Evolutionary conservation across 2,329 filamentous ascomycete genomes (phyloP), one percentile per base, ranked within the genome.

Genomic region (Ophiostoma himal-ulmi): DNA sequence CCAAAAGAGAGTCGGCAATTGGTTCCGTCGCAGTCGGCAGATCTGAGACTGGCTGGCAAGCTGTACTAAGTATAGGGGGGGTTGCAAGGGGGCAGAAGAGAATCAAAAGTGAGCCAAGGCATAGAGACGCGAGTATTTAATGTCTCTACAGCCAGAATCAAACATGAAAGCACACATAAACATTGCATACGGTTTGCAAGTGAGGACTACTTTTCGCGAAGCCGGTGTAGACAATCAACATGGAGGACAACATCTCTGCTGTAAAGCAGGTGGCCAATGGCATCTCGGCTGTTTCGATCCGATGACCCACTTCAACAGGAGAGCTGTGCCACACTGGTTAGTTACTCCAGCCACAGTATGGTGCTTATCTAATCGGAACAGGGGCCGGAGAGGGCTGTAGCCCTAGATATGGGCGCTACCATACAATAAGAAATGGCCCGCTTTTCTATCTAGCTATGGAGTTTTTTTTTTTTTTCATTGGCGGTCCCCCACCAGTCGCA

Each of bases 401-500:
- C 62, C 62, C 62, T 65, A 65, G 34, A 6, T 41, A 13, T 39
- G 2, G 26, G 10, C 20, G 34, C 57, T 34, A 37, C 60, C 60
- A 57, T 30, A 57, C 52, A n/a, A 11, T 3, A 5, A 57, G 22
- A 8, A 62, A 1, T 5, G 57, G 6, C 26, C 57, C 62, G 36
- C 62, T 41, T 65, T 39, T 65, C 34, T 26, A 17, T 64, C n/a
- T 20, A 8, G 6, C 52, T 57, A 39, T 65, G 60, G 60, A n/a
- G 60, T 6, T 10, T 48, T 57, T 57, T 30, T 57, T 30, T 22
- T 60, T 39, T 65, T 39, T 39, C 62, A 68, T 65, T 57, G 60
- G 69, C 44, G 10, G 13, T 48, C 36, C 52, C 66, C 14, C 52
- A n/a, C 52, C 3, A 39, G 20, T 66, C 62, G 52, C 48, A 71